Conservation (phyloP, 345 rosid species). For the Excoecaria agallocha region DNA sequence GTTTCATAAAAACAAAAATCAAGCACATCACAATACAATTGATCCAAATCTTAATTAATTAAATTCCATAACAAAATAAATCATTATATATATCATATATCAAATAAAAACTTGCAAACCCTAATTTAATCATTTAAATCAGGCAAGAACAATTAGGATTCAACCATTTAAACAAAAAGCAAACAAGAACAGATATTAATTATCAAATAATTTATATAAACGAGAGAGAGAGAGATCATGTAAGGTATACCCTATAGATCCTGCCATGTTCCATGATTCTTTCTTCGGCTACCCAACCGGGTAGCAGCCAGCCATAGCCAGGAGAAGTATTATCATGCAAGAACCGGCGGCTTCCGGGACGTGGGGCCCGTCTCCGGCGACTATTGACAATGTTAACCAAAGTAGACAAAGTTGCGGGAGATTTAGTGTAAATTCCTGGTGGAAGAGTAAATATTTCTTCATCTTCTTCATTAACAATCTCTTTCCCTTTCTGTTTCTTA, state of each 20-base stretch:
- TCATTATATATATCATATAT: too few relatives aligned
- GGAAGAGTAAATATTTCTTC: too few relatives aligned
- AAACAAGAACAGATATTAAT: background rate
- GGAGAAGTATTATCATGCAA: slow-evolving; percentile 1
- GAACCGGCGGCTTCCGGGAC: background rate
- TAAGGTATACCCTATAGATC: slow-evolving; percentile 8
- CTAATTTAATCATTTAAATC: too few relatives aligned
- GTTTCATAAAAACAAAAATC: too few relatives aligned
- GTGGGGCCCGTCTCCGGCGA: background rate
- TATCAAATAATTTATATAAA: background rate
- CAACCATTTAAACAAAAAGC: background rate
- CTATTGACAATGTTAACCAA: background rate
- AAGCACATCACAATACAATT: too few relatives aligned
- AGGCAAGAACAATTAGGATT: too few relatives aligned
- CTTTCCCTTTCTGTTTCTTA: too few relatives aligned
- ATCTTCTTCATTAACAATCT: too few relatives aligned
- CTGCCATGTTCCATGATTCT: background rate
- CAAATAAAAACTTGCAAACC: too few relatives aligned
- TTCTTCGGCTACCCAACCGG: slow-evolving; percentile 19
- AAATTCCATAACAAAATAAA: too few relatives aligned
- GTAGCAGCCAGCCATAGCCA: slow-evolving; percentile 17
- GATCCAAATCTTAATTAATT: too few relatives aligned
- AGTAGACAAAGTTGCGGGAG: background rate
- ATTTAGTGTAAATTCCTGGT: background rate
- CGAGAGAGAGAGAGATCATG: background rate